phyloP scores from a whole-genome alignment of 2,329 filamentous ascomycete species.

The Aureobasidium sp. region DNA sequence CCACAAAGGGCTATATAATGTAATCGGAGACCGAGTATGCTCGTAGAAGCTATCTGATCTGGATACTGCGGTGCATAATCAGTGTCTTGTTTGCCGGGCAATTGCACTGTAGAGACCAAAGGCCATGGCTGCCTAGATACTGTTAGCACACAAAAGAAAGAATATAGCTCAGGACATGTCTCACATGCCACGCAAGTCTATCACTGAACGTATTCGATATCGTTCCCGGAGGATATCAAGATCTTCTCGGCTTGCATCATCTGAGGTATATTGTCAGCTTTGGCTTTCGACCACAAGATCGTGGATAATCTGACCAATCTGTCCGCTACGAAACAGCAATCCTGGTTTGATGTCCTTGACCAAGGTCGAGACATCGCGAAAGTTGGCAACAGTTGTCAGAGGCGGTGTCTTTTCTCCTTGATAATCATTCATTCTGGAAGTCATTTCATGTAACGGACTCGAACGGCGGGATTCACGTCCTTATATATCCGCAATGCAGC shows the following conservation, averaged over 20 bases:
- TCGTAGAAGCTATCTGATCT: background rate
- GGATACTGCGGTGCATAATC: background rate
- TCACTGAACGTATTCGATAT: background rate
- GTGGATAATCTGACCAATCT: background rate
- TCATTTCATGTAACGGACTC: fast-evolving
- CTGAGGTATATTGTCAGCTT: background rate
- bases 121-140: background rate
- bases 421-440: background rate
- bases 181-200: slow-evolving; percentile 2
- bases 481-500: background rate
- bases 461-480: background rate
- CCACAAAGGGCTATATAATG: background rate
- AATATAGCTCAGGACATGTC: background rate
- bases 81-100: background rate
- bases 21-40: background rate
- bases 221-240: background rate
- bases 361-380: background rate
- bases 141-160: background rate
- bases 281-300: background rate
- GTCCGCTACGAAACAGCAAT: background rate
- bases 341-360: background rate
- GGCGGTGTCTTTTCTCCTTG: background rate
- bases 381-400: background rate
- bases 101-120: background rate
- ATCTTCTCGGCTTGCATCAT: background rate